These are phyloP conservation scores for Leucocoprinus birnbaumii DNA, from an alignment of 768 basidiomycete species.

Conservation along the genomic window DNA sequence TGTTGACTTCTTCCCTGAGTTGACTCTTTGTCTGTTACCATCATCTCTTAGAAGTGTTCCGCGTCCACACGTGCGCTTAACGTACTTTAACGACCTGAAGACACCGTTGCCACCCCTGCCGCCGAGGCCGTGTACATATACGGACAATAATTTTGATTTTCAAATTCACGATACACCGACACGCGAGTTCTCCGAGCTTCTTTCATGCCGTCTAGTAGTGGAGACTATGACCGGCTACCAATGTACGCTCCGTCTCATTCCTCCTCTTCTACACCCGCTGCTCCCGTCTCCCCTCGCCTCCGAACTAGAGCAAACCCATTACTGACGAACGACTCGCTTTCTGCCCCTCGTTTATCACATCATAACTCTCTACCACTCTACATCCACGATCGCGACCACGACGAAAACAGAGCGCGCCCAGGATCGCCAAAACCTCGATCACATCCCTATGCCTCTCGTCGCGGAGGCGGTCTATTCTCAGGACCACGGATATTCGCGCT, in stretches of 20 bases:
- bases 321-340: background rate
- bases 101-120: no score
- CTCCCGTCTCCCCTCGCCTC: background rate
- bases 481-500: background rate
- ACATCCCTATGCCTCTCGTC: background rate
- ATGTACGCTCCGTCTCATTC: slow-evolving; percentile 47
- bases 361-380: background rate
- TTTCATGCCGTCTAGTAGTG: slow-evolving; percentile 9
- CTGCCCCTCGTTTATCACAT: background rate
- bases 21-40: background rate
- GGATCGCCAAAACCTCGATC: background rate
- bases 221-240: slow-evolving; percentile 47
- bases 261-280: slow-evolving; percentile 32
- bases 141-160: background rate
- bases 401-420: background rate
- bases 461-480: background rate
- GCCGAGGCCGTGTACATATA: no score
- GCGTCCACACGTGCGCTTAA: background rate
- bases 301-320: background rate
- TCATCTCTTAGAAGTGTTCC: background rate
- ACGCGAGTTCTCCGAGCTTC: background rate
- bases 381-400: no score
- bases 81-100: no score
- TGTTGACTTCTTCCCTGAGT: no score
- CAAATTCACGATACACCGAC: background rate